These are phyloP conservation scores for Cordyceps fumosorosea DNA, from an alignment of 2,329 filamentous ascomycete genomes.

Conservation along the genomic window DNA sequence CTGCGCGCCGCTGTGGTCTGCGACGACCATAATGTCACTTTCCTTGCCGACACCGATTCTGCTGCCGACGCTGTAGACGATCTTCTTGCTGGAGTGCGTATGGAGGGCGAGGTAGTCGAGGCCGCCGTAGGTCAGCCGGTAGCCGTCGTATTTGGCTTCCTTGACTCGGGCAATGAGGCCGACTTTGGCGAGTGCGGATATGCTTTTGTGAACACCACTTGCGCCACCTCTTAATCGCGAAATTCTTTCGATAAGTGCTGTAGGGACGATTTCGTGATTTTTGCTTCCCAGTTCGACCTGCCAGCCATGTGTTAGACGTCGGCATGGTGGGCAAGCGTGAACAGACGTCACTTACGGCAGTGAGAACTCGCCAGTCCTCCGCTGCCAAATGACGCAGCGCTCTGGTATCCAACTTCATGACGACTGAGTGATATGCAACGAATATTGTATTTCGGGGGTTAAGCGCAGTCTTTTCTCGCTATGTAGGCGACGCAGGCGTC, in stretches of 20 bases:
- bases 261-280: slow-evolving; percentile 96
- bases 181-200: slow-evolving; percentile 85
- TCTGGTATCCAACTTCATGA: slow-evolving; percentile 93
- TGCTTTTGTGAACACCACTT: slow-evolving; percentile 75
- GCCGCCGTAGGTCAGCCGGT: slow-evolving; percentile 91
- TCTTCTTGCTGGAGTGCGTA: slow-evolving; percentile 71
- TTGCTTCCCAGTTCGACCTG: slow-evolving; percentile 90
- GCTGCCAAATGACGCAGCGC: slow-evolving; percentile 84
- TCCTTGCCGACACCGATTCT: slow-evolving; percentile 97
- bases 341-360: slow-evolving; percentile 58
- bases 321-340: slow-evolving; percentile 22
- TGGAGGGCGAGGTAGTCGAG: slow-evolving; percentile 97
- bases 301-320: slow-evolving; percentile 27
- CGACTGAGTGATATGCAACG: neutral
- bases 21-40: slow-evolving; percentile 92
- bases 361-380: slow-evolving; percentile 93
- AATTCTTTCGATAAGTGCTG: slow-evolving; percentile 76
- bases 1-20: slow-evolving; percentile 69
- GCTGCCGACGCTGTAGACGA: slow-evolving; percentile 86
- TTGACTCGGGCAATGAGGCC: slow-evolving; percentile 88
- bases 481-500: neutral
- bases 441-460: neutral
- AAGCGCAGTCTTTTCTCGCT: neutral
- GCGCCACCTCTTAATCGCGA: slow-evolving; percentile 72
- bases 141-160: slow-evolving; percentile 96